These are phyloP conservation scores for Butyriboletus appendiculatus DNA, from an alignment of 1,284 basidiomycete species.

Conservation along the genomic window DNA sequence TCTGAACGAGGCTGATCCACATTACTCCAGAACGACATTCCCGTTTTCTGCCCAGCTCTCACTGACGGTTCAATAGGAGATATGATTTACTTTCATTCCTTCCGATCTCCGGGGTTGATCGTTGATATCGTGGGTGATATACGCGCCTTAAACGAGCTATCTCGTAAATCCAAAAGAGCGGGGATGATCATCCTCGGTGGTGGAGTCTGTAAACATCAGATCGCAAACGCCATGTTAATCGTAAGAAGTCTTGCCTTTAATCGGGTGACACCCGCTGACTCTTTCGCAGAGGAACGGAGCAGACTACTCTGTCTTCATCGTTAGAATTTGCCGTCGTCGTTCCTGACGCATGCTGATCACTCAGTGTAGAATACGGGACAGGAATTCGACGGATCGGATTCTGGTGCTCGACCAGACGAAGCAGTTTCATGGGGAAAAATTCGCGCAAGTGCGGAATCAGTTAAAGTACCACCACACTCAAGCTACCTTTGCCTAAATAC, in stretches of 20 bases:
- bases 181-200: conserved; percentile 99
- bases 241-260: conserved; percentile 46
- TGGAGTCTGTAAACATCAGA: conserved; percentile 99
- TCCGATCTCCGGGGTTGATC: conserved; percentile 85
- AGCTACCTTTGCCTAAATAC: background rate
- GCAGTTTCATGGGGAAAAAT: conserved; percentile 99
- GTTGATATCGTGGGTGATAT: conserved; percentile 97
- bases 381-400: conserved; percentile 98
- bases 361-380: conserved; percentile 87
- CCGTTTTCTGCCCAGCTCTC: conserved; percentile 97
- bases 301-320: conserved; percentile 96
- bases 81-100: conserved; percentile 99
- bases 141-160: conserved; percentile 87
- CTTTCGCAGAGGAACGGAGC: conserved; percentile 87
- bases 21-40: conserved; percentile 85
- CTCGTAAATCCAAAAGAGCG: conserved; percentile 88
- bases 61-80: conserved; percentile 98
- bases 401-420: conserved; percentile 96
- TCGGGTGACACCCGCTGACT: background rate
- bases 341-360: conserved; percentile 8
- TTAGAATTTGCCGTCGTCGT: conserved; percentile 37
- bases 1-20: conserved; percentile 29
- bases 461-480: conserved; percentile 67
- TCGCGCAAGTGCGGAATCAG: conserved; percentile 83
- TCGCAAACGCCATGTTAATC: conserved; percentile 99